Evolutionary conservation across 1,139 yeast genomes (phyloP).

Genomic region (Kluyveromyces marxianus): DNA sequence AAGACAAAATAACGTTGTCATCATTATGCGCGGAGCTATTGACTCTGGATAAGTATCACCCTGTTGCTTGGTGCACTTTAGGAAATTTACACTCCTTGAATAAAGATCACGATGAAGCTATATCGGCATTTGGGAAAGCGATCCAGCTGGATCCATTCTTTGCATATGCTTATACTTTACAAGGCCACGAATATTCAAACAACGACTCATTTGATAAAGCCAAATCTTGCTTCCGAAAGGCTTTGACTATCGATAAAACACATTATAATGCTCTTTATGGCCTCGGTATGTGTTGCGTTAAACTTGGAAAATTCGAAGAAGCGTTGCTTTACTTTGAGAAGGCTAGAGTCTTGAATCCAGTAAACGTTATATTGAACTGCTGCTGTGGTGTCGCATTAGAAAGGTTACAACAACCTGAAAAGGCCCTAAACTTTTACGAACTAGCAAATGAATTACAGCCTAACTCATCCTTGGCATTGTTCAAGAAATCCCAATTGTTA

Average conservation of each 20-base stretch:
- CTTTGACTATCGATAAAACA: slow-evolving; percentile 67
- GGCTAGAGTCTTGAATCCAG: slow-evolving; percentile 85
- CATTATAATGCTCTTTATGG: slow-evolving; percentile 97
- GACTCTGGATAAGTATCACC: slow-evolving; percentile 54
- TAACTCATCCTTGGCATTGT: slow-evolving; percentile 74
- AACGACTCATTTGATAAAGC: slow-evolving; percentile 92
- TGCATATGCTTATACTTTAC: slow-evolving; percentile 85
- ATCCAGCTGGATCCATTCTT: slow-evolving; percentile 61
- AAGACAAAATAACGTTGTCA: slow-evolving; percentile 73
- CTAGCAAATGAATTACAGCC: slow-evolving; percentile 84
- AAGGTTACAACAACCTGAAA: slow-evolving; percentile 56
- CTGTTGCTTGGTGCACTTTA: slow-evolving; percentile 87
- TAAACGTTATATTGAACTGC: slow-evolving; percentile 81
- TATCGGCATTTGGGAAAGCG: slow-evolving; percentile 79
- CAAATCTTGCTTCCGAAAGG: slow-evolving; percentile 70
- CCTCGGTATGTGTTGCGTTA: slow-evolving; percentile 87
- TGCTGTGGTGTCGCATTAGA: slow-evolving; percentile 94
- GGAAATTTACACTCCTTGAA: slow-evolving; percentile 84
- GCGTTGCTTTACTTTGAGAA: slow-evolving; percentile 85
- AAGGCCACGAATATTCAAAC: slow-evolving; percentile 87
- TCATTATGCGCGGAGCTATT: slow-evolving; percentile 75
- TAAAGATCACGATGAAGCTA: slow-evolving; percentile 85
- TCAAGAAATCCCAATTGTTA: slow-evolving; percentile 79
- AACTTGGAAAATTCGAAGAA: slow-evolving; percentile 72
- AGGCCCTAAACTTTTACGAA: slow-evolving; percentile 78